These are phyloP conservation scores for Apiotrichum siamense DNA, from an alignment of 1,284 basidiomycete species.

Conservation along the genomic window DNA sequence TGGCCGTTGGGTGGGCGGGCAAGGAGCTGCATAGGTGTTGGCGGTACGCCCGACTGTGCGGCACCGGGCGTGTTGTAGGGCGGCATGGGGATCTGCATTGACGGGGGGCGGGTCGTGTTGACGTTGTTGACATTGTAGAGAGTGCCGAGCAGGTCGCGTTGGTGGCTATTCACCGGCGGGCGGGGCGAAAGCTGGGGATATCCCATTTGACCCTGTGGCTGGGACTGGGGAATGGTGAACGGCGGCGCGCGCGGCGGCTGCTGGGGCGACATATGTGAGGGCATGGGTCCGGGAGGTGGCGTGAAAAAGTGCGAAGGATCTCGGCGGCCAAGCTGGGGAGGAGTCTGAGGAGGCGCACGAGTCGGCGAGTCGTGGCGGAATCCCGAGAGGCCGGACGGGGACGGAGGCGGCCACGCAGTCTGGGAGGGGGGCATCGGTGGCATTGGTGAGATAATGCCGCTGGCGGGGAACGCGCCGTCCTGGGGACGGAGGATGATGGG, in stretches of 20 bases:
- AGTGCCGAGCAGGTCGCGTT: slow-evolving; percentile 12
- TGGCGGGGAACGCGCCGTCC: neutral
- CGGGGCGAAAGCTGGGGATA: neutral
- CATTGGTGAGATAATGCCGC: slow-evolving; percentile 15
- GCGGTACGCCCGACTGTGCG: neutral
- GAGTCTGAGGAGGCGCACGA: neutral
- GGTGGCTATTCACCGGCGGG: slow-evolving; percentile 6
- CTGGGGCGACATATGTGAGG: neutral
- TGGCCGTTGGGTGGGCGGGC: neutral
- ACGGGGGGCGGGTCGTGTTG: no score
- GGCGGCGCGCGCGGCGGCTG: neutral
- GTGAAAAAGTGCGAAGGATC: neutral
- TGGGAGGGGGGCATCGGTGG: slow-evolving; percentile 6
- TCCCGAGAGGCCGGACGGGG: neutral
- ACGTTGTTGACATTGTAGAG: slow-evolving; percentile 6
- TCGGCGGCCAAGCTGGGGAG: neutral
- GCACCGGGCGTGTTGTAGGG: neutral
- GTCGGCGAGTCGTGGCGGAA: neutral
- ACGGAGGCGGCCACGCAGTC: neutral
- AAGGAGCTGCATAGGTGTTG: no score
- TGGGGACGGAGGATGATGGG: neutral
- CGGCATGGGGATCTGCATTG: neutral
- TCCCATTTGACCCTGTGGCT: neutral
- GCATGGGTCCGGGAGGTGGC: neutral
- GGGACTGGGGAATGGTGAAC: neutral